Percentiles rank a stretch among this genome's conserved stretches.
These are phyloP conservation scores for Crotalaria pallida DNA, from an alignment of 306 rosid genomes.

Conservation along the genomic window DNA sequence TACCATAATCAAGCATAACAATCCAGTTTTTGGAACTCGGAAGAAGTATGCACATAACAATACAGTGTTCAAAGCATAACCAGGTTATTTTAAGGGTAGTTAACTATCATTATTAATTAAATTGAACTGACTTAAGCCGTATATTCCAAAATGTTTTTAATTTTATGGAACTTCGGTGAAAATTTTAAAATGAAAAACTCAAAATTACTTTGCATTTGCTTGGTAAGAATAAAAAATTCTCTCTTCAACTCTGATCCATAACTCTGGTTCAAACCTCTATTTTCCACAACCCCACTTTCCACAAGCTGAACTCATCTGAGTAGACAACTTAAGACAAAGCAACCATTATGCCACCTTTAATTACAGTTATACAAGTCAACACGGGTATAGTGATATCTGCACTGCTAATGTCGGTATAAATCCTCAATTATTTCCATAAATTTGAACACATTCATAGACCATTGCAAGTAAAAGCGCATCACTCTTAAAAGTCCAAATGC, in stretches of 20 bases:
- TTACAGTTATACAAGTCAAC: background rate
- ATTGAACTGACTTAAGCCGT: background rate
- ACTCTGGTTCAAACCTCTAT: background rate
- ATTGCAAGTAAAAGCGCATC: background rate
- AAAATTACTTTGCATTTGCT: background rate
- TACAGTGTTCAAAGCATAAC: background rate
- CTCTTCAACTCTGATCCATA: background rate
- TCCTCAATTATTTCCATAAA: background rate
- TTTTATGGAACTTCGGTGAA: too few species aligned
- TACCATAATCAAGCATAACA: background rate
- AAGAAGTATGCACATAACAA: background rate
- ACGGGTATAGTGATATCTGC: background rate
- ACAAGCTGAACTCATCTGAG: conserved; percentile 6
- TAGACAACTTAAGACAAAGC: background rate
- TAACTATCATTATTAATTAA: background rate
- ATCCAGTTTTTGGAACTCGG: background rate
- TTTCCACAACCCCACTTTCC: background rate
- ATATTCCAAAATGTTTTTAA: too few species aligned
- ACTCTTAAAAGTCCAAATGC: background rate
- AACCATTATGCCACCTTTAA: background rate
- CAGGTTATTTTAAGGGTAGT: background rate
- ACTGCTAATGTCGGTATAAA: background rate
- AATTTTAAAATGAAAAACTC: background rate
- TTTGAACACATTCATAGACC: background rate
- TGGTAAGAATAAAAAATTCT: background rate